Percentiles rank a stretch among this genome's conserved stretches.
These are phyloP conservation scores for Xylaria sp. DNA, from an alignment of 2,329 filamentous ascomycete genomes.

Conservation along the genomic window DNA sequence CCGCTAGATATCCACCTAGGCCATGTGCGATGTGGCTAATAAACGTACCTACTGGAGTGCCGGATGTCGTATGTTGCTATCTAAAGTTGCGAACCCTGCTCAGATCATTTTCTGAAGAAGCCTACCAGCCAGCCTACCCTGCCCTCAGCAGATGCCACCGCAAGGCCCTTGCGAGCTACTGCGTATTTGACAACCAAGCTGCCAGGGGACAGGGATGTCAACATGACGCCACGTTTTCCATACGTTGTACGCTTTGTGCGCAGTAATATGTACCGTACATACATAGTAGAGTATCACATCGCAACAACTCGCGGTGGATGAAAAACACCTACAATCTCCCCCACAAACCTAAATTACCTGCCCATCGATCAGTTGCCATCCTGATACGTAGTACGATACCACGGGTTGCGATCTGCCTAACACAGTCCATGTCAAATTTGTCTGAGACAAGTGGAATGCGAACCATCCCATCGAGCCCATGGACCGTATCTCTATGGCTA, in stretches of 20 bases:
- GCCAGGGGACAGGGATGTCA: too few species aligned
- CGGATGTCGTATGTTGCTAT: neutral
- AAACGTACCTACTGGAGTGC: too few species aligned
- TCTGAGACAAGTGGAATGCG: neutral
- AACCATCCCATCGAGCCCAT: neutral
- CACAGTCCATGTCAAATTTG: neutral
- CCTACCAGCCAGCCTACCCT: neutral
- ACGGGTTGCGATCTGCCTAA: neutral
- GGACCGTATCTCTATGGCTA: too few species aligned
- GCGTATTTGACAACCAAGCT: neutral
- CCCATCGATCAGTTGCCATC: neutral
- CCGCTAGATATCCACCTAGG: neutral
- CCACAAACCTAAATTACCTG: neutral
- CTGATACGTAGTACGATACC: neutral
- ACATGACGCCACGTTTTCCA: too few species aligned
- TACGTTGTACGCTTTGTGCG: too few species aligned
- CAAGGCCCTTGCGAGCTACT: too few species aligned
- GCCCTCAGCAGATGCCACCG: neutral
- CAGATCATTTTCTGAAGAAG: neutral
- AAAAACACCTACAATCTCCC: too few species aligned
- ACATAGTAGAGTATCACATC: too few species aligned
- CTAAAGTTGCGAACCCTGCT: neutral
- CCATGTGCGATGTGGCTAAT: too few species aligned
- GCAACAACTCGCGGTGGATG: too few species aligned
- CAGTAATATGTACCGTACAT: too few species aligned